These are phyloP conservation scores for Helianthus tuberosus DNA, from an alignment of 129 eudicot species.

Conservation along the genomic window DNA sequence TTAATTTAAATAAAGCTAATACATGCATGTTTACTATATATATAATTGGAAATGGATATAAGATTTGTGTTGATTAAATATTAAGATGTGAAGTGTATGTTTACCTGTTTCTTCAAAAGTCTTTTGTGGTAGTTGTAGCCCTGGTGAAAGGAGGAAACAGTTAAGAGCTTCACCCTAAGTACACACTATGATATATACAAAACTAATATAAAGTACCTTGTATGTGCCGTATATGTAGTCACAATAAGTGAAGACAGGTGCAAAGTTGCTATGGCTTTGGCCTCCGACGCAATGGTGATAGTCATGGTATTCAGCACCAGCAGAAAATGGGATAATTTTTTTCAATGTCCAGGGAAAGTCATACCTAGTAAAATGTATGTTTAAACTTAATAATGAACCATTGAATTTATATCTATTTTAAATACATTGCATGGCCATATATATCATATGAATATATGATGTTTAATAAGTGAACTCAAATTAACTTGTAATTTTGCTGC, in stretches of 20 bases:
- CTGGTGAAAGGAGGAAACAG: constrained; percentile 38
- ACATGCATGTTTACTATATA: neutral
- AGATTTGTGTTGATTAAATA: no score
- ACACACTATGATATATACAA: neutral
- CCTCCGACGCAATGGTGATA: constrained; percentile 94
- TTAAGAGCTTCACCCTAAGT: no score
- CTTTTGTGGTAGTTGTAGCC: constrained; percentile 83
- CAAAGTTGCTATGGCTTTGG: constrained; percentile 85
- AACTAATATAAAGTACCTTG: constrained; percentile 45
- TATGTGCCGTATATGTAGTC: constrained; percentile 91
- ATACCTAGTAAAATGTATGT: constrained; percentile 37
- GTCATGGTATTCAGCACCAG: constrained; percentile 91
- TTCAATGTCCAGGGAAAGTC: constrained; percentile 84
- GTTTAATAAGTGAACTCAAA: neutral
- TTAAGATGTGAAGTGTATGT: neutral
- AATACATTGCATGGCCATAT: neutral
- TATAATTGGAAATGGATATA: neutral
- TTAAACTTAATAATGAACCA: no score
- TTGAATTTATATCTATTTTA: neutral
- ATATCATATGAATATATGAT: no score
- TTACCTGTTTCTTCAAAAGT: constrained; percentile 60
- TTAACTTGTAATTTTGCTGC: no score
- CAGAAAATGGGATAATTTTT: constrained; percentile 73
- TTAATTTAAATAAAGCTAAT: neutral
- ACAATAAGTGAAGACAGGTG: constrained; percentile 85